phyloP scores from a whole-genome alignment of 2,329 filamentous ascomycete genomes.

The Fusarium longipes region DNA sequence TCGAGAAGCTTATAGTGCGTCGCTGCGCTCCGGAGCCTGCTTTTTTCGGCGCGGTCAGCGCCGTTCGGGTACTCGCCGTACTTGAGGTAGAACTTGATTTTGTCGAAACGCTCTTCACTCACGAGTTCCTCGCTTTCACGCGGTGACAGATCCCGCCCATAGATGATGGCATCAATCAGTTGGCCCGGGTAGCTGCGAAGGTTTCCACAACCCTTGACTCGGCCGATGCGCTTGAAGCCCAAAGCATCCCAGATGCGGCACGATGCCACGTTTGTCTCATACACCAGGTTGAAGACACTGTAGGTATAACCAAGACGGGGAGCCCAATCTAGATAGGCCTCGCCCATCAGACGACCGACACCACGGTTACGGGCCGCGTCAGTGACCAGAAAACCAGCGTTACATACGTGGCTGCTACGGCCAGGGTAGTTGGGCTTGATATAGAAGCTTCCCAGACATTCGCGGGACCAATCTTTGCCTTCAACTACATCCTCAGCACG shows the following conservation, averaged over 20 bases:
- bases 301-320: slow-evolving; percentile 88
- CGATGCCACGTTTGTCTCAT: slow-evolving; percentile 91
- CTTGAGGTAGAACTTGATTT: slow-evolving; percentile 97
- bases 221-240: slow-evolving; percentile 91
- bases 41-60: slow-evolving; percentile 95
- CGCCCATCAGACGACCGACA: slow-evolving; percentile 80
- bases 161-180: slow-evolving; percentile 80
- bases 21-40: slow-evolving; percentile 88
- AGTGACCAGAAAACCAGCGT: slow-evolving; percentile 82
- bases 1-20: slow-evolving; percentile 91
- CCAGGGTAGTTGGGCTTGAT: slow-evolving; percentile 95
- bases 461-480: slow-evolving; percentile 78
- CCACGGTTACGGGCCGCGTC: slow-evolving; percentile 78
- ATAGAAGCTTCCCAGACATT: slow-evolving; percentile 91
- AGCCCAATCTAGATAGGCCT: slow-evolving; percentile 81
- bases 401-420: slow-evolving; percentile 90
- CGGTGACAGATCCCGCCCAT: slow-evolving; percentile 71
- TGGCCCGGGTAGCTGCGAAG: slow-evolving; percentile 75
- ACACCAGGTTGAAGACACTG: slow-evolving; percentile 93
- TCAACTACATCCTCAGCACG: slow-evolving; percentile 68
- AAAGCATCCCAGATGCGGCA: slow-evolving; percentile 93
- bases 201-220: slow-evolving; percentile 78
- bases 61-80: slow-evolving; percentile 92
- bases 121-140: slow-evolving; percentile 82
- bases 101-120: slow-evolving; percentile 97